Conservation (phyloP, 345 rosid species). For the Pseudoturritis turrita region DNA sequence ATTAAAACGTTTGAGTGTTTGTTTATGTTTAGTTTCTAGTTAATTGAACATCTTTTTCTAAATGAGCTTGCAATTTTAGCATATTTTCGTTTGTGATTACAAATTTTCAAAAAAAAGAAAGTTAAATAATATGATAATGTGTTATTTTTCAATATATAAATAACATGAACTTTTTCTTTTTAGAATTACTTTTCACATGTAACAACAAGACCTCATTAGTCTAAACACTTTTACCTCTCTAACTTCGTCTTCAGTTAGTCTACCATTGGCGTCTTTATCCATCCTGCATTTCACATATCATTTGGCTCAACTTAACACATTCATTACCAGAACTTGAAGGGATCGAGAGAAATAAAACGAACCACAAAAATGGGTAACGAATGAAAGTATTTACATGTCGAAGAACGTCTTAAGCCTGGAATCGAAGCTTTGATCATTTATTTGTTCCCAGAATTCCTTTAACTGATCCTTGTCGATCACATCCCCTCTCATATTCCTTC, state of each 20-base stretch:
- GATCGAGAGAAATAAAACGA: neutral
- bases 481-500: constrained; percentile 36
- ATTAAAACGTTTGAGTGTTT: too few relatives aligned
- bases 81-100: too few relatives aligned
- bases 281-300: constrained; percentile 41
- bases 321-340: neutral
- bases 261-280: constrained; percentile 71
- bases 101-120: too few relatives aligned
- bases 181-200: too few relatives aligned
- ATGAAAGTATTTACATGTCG: constrained; percentile 41
- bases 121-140: too few relatives aligned
- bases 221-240: too few relatives aligned
- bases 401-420: constrained; percentile 67
- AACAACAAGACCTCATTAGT: too few relatives aligned
- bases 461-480: constrained; percentile 37
- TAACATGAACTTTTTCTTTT: too few relatives aligned
- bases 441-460: constrained; percentile 66
- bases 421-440: constrained; percentile 58
- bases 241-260: constrained; percentile 54
- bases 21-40: too few relatives aligned
- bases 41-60: too few relatives aligned
- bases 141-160: too few relatives aligned
- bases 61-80: too few relatives aligned
- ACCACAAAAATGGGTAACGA: neutral
- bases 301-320: neutral